A percentile compares a stretch with the other conserved stretches of the same genome.
These are phyloP conservation scores for Linnemannia hyalina DNA, from an alignment of 192 early-diverging fungal genomes.

Conservation along the genomic window DNA sequence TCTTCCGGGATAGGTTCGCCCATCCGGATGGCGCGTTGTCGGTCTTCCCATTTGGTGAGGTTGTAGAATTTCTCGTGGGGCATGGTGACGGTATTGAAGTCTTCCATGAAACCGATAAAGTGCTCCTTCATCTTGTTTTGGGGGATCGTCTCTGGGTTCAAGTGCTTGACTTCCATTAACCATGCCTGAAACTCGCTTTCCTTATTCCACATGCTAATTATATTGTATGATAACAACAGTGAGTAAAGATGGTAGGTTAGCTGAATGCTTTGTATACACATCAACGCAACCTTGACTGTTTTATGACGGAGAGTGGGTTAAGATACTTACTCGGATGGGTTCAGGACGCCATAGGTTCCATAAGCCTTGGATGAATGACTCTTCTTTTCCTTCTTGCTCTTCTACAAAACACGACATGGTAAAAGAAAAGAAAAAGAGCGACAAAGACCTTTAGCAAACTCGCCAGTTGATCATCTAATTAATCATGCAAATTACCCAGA, in stretches of 20 bases:
- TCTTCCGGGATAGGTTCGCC: slow-evolving; percentile 45
- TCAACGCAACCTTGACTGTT: neutral
- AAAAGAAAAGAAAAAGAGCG: slow-evolving; percentile 13
- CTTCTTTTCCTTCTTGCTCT: slow-evolving; percentile 62
- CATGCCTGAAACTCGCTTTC: slow-evolving; percentile 69
- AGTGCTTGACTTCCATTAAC: slow-evolving; percentile 66
- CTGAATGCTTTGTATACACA: neutral
- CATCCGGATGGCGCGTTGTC: slow-evolving; percentile 61
- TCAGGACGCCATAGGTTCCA: slow-evolving; percentile 67
- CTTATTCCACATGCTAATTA: slow-evolving; percentile 49
- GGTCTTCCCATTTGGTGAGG: slow-evolving; percentile 63
- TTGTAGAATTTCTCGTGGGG: slow-evolving; percentile 73
- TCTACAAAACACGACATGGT: slow-evolving; percentile 10
- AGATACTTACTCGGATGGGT: slow-evolving; percentile 64
- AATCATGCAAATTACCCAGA: too few species aligned
- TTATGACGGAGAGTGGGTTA: neutral
- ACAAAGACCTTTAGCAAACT: too few species aligned
- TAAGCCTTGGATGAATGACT: slow-evolving; percentile 55
- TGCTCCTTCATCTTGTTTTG: slow-evolving; percentile 65
- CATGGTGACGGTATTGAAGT: slow-evolving; percentile 74
- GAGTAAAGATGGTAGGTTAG: neutral
- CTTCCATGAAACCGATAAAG: slow-evolving; percentile 72
- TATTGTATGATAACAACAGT: neutral
- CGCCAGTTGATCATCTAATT: too few species aligned
- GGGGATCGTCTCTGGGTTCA: slow-evolving; percentile 61